Evolutionary conservation across 1,284 basidiomycete species (phyloP).

Genomic region (Fomitopsis palustris): DNA sequence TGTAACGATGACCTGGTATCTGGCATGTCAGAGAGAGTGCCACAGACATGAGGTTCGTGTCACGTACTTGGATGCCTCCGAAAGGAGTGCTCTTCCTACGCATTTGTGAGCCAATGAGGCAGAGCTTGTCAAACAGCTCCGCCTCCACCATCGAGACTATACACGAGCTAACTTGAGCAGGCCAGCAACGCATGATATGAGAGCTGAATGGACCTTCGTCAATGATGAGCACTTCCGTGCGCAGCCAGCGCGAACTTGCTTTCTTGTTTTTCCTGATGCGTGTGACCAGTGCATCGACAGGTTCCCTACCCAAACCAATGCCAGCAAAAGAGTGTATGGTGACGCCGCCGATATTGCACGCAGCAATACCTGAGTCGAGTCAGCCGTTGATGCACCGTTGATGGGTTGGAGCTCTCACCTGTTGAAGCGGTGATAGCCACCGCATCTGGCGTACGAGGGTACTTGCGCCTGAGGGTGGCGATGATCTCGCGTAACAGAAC

Average conservation of each 20-base stretch:
- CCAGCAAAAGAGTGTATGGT: constrained; percentile 92
- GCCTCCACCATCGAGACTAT: constrained; percentile 93
- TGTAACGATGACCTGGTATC: constrained; percentile 74
- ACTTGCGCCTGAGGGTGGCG: constrained; percentile 47
- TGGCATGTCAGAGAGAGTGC: not conserved
- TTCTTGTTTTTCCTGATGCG: constrained; percentile 69
- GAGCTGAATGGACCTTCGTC: constrained; percentile 70
- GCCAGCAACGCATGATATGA: no score
- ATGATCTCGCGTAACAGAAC: constrained; percentile 89
- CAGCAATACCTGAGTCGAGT: constrained; percentile 70
- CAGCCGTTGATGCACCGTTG: not conserved
- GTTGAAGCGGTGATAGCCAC: constrained; percentile 91
- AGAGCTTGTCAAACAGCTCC: constrained; percentile 82
- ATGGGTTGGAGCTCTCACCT: constrained; percentile 36
- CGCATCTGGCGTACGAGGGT: constrained; percentile 43
- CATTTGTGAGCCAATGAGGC: constrained; percentile 58
- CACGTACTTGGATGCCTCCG: constrained; percentile 82
- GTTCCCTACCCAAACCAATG: constrained; percentile 76
- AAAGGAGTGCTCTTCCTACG: constrained; percentile 66
- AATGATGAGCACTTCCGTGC: constrained; percentile 79
- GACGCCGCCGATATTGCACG: constrained; percentile 86
- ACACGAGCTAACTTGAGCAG: not conserved
- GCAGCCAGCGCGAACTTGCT: constrained; percentile 68
- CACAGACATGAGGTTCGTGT: not conserved
- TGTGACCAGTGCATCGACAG: constrained; percentile 48